These are phyloP conservation scores for Termitomyces sp. DNA, from an alignment of 768 basidiomycete species.

Conservation along the genomic window DNA sequence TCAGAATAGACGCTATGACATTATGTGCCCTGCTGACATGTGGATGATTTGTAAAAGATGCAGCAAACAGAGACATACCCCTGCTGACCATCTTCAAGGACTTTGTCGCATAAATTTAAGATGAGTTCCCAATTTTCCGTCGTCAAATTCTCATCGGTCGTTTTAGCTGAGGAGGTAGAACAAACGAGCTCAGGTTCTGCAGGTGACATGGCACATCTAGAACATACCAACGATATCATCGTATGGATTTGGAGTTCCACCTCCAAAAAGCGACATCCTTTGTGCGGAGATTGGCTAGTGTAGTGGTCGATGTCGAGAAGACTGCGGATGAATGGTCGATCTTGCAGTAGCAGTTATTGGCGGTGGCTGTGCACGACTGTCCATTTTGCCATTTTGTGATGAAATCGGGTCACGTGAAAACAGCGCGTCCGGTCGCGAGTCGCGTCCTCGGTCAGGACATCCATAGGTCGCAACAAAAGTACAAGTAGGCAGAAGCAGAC, in stretches of 20 bases:
- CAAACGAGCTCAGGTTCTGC: background rate
- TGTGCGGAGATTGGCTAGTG: background rate
- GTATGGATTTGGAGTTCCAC: conserved; percentile 66
- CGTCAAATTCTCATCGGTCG: conserved; percentile 96
- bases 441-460: background rate
- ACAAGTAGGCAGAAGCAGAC: too few relatives aligned
- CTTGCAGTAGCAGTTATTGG: background rate
- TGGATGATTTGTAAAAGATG: background rate
- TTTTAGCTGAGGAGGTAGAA: conserved; percentile 61
- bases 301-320: background rate
- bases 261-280: conserved; percentile 57
- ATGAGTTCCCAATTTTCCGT: conserved; percentile 95
- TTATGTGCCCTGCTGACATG: conserved; percentile 71
- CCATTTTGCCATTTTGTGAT: too few relatives aligned
- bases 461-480: background rate
- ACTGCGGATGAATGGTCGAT: background rate
- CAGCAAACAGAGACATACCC: conserved; percentile 46
- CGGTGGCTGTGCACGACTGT: conserved; percentile 29
- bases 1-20: conserved; percentile 79
- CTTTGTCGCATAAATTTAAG: conserved; percentile 93
- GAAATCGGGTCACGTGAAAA: background rate
- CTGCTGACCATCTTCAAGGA: conserved; percentile 78
- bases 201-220: background rate
- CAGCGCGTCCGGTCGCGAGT: background rate
- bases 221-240: conserved; percentile 82